phyloP scores from a whole-genome alignment of 2,329 filamentous ascomycete species.

The Phialocephala subalpina region DNA sequence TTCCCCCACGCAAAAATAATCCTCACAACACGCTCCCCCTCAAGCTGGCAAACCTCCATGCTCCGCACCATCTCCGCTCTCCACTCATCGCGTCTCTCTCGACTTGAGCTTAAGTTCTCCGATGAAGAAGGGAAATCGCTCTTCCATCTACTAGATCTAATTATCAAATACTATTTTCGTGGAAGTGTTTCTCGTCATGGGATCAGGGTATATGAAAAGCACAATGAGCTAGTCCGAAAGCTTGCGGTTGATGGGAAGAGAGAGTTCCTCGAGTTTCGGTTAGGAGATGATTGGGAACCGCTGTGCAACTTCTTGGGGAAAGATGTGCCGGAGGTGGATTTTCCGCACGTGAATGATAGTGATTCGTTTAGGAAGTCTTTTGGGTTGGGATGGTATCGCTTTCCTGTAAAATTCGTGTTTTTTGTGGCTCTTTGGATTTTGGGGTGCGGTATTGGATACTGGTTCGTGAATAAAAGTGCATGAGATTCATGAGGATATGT shows the following conservation, averaged over 20 bases:
- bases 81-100: background rate
- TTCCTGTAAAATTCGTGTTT: background rate
- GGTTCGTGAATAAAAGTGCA: background rate
- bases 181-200: background rate
- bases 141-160: slow-evolving; percentile 9
- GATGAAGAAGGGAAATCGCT: background rate
- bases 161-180: background rate
- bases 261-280: slow-evolving; percentile 51
- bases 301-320: slow-evolving; percentile 53
- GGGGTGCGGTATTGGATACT: background rate
- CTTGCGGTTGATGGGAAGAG: slow-evolving; percentile 47
- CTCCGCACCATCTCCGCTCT: background rate
- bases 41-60: slow-evolving; percentile 36
- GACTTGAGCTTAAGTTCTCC: background rate
- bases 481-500: too few species aligned
- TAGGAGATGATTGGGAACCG: slow-evolving; percentile 53
- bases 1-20: slow-evolving; percentile 50
- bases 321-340: slow-evolving; percentile 17
- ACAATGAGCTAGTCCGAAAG: slow-evolving; percentile 6
- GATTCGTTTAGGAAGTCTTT: background rate
- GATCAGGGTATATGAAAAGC: background rate
- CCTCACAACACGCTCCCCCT: slow-evolving; percentile 41
- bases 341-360: slow-evolving; percentile 18
- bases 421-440: background rate
- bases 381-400: background rate